Percentiles rank a stretch among this genome's conserved stretches.
Evolutionary conservation across 345 rosid genomes (phyloP).

Genomic region (Brassica nigra): DNA sequence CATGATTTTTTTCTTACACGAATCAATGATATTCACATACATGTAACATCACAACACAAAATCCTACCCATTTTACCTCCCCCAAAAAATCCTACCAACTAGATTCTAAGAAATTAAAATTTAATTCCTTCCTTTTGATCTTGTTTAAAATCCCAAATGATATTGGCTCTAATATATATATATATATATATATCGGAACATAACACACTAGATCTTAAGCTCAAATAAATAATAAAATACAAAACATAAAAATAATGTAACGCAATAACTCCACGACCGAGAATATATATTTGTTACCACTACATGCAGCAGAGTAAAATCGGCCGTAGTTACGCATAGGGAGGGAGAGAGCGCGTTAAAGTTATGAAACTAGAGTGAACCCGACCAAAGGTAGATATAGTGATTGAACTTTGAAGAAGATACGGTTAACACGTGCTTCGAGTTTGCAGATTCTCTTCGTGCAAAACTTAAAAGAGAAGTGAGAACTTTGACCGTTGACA

Average conservation of each 20-base stretch:
- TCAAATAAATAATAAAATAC: not conserved
- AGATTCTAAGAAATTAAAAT: too few relatives aligned
- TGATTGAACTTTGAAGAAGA: conserved; percentile 24
- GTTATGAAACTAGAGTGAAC: not conserved
- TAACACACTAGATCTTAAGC: not conserved
- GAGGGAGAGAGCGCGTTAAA: not conserved
- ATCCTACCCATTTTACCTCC: not conserved
- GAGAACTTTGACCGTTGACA: conserved; percentile 32
- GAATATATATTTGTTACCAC: not conserved
- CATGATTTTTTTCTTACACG: conserved; percentile 13
- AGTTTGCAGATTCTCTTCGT: conserved; percentile 32
- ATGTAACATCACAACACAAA: not conserved
- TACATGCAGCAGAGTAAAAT: not conserved
- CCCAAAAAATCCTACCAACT: not conserved
- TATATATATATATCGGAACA: too few relatives aligned
- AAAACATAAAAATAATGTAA: not conserved
- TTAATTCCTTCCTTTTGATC: not conserved
- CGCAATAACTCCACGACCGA: not conserved
- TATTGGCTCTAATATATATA: not conserved
- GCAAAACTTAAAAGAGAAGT: not conserved
- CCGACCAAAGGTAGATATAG: conserved; percentile 30
- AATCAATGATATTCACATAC: conserved; percentile 28
- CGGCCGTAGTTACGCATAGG: not conserved
- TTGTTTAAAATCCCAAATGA: not conserved
- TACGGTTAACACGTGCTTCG: conserved; percentile 28